Evolutionary conservation across 352 stramenopile genomes (phyloP).

Genomic region (Phytophthora boehmeriae): DNA sequence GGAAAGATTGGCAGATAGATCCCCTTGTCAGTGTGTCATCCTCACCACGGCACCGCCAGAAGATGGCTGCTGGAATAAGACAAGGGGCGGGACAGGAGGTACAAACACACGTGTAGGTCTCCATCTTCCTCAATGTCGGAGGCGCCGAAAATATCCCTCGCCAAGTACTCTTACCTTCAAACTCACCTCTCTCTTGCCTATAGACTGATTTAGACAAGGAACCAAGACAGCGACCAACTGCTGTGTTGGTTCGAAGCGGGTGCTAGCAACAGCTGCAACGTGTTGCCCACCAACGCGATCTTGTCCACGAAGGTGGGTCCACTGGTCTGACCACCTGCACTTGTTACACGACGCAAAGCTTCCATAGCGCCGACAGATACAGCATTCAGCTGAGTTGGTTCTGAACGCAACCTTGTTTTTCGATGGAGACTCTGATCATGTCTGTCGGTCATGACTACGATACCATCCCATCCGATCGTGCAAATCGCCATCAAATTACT

Average conservation of each 20-base stretch:
- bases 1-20: conserved; percentile 30
- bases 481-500: conserved; percentile 2
- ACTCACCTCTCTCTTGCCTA: conserved; percentile 5
- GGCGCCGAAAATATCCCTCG: conserved; percentile 15
- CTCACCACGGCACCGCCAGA: conserved; percentile 14
- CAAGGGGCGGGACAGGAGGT: conserved; percentile 20
- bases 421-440: neutral
- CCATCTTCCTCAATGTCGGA: neutral
- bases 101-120: conserved; percentile 4
- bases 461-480: neutral
- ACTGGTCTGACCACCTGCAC: neutral
- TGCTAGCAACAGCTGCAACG: neutral
- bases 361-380: neutral
- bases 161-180: conserved; percentile 17
- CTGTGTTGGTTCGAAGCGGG: neutral
- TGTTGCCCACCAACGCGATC: neutral
- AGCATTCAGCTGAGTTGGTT: conserved; percentile 26
- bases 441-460: too few relatives aligned
- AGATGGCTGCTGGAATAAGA: conserved; percentile 24
- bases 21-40: conserved; percentile 13
- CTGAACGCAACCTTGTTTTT: conserved; percentile 20
- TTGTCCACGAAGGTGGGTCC: neutral
- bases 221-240: neutral
- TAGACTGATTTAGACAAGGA: conserved; percentile 11
- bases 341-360: neutral